phyloP scores from a whole-genome alignment of 2,329 filamentous ascomycete genomes.

The Fusarium marasasianum region DNA sequence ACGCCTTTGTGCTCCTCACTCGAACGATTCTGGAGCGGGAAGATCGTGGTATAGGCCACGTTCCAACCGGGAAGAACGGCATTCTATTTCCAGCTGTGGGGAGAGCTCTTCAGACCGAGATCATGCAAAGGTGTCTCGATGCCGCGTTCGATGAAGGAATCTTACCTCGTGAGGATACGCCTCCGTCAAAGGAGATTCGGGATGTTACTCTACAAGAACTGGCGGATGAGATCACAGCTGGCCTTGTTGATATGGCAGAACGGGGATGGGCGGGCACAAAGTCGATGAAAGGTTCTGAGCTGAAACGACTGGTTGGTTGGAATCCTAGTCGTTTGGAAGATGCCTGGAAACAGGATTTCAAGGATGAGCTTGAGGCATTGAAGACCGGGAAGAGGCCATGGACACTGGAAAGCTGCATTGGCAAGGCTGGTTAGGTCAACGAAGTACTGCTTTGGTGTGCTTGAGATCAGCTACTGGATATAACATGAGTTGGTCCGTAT shows the following conservation, averaged over 20 bases:
- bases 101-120: not conserved
- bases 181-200: not conserved
- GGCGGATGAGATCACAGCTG: constrained; percentile 12
- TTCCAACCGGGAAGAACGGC: not conserved
- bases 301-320: constrained; percentile 5
- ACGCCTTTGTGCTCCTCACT: not conserved
- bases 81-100: not conserved
- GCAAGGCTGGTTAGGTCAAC: not conserved
- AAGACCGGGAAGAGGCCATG: not conserved
- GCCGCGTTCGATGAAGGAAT: not conserved
- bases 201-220: not conserved
- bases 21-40: not conserved
- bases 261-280: constrained; percentile 6
- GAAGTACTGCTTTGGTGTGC: not conserved
- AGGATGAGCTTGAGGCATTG: not conserved
- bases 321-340: not conserved
- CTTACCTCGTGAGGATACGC: not conserved
- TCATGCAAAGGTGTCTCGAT: not conserved
- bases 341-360: not conserved
- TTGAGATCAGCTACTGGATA: not conserved
- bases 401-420: not conserved
- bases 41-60: not conserved
- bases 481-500: too few relatives aligned
- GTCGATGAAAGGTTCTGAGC: constrained; percentile 4
- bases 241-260: constrained; percentile 10